phyloP scores from a whole-genome alignment of 2,329 filamentous ascomycete genomes.

The Xenosphaeropsis pyriputrescens region DNA sequence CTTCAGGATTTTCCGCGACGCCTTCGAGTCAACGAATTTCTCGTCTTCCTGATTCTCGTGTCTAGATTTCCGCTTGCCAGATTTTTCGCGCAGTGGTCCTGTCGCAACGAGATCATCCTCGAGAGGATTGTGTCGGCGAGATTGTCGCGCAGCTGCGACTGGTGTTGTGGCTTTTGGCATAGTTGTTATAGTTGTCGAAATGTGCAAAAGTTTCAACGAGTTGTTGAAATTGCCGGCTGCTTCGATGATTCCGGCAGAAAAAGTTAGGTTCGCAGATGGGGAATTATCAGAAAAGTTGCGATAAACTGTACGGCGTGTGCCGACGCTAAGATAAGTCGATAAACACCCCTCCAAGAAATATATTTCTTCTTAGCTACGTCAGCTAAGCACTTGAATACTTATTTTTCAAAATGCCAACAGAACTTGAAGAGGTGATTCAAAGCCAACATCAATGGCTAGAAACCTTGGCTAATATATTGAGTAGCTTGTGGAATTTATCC shows the following conservation, averaged over 20 bases:
- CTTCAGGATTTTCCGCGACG: constrained; percentile 76
- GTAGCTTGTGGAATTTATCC: constrained; percentile 84
- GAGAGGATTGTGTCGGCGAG: constrained; percentile 75
- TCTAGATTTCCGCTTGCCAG: constrained; percentile 50
- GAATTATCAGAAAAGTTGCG: background rate
- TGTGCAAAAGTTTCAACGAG: too few relatives aligned
- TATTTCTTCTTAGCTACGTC: background rate
- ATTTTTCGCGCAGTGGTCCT: constrained; percentile 58
- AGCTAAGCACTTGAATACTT: background rate
- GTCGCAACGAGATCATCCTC: constrained; percentile 71
- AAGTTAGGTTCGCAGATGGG: too few relatives aligned
- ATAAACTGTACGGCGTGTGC: background rate
- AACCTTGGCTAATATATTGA: constrained; percentile 4
- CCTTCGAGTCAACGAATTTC: constrained; percentile 72
- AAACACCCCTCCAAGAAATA: background rate
- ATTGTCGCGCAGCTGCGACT: constrained; percentile 35
- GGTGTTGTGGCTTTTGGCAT: constrained; percentile 72
- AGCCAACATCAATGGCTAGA: background rate
- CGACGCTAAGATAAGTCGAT: background rate
- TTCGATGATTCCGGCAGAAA: too few relatives aligned
- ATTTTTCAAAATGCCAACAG: constrained; percentile 48
- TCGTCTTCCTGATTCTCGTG: constrained; percentile 45
- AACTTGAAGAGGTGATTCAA: constrained; percentile 56
- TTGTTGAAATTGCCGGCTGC: too few relatives aligned
- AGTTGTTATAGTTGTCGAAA: background rate